Evolutionary conservation across 306 rosid species (phyloP).

Genomic region (Neltuma alba): DNA sequence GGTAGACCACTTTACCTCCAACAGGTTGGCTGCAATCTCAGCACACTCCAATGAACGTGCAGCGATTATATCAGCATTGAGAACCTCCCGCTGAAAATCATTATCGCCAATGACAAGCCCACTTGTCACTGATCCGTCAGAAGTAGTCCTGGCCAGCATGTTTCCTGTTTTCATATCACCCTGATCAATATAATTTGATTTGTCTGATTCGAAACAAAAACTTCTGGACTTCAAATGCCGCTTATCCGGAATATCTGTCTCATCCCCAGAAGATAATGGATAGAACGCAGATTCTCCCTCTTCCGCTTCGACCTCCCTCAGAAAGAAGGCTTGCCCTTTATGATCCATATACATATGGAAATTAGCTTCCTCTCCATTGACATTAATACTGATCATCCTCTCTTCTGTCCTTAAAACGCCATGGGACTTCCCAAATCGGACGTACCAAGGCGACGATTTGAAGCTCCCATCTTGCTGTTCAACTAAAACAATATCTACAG

Average conservation of each 20-base stretch:
- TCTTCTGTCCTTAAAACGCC: slow-evolving; percentile 86
- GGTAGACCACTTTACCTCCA: slow-evolving; percentile 93
- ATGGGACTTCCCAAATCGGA: slow-evolving; percentile 89
- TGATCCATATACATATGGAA: slow-evolving; percentile 78
- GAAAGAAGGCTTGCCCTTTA: slow-evolving; percentile 87
- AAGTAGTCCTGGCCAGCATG: slow-evolving; percentile 39
- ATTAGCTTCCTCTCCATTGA: slow-evolving; percentile 68
- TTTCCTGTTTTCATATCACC: slow-evolving; percentile 43
- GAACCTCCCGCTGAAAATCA: slow-evolving; percentile 27
- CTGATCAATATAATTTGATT: slow-evolving; percentile 31
- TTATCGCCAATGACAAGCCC: slow-evolving; percentile 63
- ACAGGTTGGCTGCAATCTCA: slow-evolving; percentile 75
- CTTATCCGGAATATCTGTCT: slow-evolving; percentile 41
- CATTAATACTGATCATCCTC: slow-evolving; percentile 63
- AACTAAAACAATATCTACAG: slow-evolving; percentile 90
- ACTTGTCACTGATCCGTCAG: slow-evolving; percentile 54
- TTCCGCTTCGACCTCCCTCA: slow-evolving; percentile 56
- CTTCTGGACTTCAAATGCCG: slow-evolving; percentile 44
- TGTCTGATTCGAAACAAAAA: slow-evolving; percentile 35
- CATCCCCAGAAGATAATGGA: slow-evolving; percentile 57
- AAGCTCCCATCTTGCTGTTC: slow-evolving; percentile 80
- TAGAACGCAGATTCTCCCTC: slow-evolving; percentile 44
- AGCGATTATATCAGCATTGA: slow-evolving; percentile 30
- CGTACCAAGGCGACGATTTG: slow-evolving; percentile 94
- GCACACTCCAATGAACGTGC: slow-evolving; percentile 68